Evolutionary conservation across 1,284 basidiomycete species (phyloP).

Genomic region (Schizophyllum amplum): DNA sequence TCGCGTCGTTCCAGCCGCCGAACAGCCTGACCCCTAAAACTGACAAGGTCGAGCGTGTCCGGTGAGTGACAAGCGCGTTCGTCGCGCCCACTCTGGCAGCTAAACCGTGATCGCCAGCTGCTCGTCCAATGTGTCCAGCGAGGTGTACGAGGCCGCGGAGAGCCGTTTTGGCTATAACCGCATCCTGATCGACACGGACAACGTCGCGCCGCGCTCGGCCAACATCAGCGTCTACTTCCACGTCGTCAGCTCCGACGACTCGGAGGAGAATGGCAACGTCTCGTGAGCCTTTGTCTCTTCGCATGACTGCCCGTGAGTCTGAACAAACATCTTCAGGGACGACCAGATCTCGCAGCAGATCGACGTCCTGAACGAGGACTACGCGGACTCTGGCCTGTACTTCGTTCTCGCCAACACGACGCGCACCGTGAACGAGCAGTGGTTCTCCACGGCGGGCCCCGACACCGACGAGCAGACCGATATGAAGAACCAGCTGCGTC

Average conservation of each 20-base stretch:
- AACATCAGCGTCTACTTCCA: slow-evolving; percentile 30
- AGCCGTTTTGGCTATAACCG: neutral
- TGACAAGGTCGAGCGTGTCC: neutral
- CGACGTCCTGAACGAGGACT: slow-evolving; percentile 34
- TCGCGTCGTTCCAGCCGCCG: neutral
- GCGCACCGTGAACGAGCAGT: slow-evolving; percentile 33
- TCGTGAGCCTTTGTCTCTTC: slow-evolving; percentile 19
- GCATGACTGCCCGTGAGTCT: neutral
- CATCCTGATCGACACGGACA: neutral
- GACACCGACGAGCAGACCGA: slow-evolving; percentile 15
- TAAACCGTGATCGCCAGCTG: neutral
- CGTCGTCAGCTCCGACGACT: slow-evolving; percentile 31
- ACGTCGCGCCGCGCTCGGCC: neutral
- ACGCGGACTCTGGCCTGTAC: slow-evolving; percentile 29
- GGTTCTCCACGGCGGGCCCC: slow-evolving; percentile 35
- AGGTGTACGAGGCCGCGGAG: neutral
- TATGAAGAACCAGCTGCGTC: slow-evolving; percentile 7
- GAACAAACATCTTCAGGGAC: slow-evolving; percentile 19
- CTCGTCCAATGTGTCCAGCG: neutral
- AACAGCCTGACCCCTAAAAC: neutral
- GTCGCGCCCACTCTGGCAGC: neutral
- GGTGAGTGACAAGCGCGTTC: neutral
- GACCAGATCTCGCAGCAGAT: slow-evolving; percentile 35
- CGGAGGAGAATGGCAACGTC: slow-evolving; percentile 32
- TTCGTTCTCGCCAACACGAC: slow-evolving; percentile 31